These are phyloP conservation scores for Chlamydomonas eustigma DNA, from an alignment of 139 green algal species.

Conservation along the genomic window DNA sequence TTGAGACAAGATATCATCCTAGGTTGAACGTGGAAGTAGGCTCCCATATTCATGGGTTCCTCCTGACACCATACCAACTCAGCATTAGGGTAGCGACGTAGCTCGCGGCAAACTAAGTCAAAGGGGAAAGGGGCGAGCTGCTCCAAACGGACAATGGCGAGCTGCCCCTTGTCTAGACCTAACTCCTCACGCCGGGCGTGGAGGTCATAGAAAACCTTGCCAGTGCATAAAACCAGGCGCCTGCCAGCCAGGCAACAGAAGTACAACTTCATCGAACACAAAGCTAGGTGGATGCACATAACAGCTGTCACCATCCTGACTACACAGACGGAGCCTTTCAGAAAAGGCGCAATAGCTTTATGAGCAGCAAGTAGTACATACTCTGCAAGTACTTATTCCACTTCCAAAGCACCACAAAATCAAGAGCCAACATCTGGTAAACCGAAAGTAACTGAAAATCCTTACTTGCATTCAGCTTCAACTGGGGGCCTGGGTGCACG, in stretches of 20 bases:
- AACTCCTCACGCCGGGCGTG: constrained; percentile 36
- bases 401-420: too few relatives aligned
- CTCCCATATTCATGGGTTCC: constrained; percentile 98
- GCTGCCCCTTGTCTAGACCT: constrained; percentile 8
- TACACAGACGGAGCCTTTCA: too few relatives aligned
- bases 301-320: too few relatives aligned
- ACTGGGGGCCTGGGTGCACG: constrained; percentile 52
- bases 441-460: not conserved
- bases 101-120: constrained; percentile 91
- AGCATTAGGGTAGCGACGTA: constrained; percentile 91
- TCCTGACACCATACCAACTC: constrained; percentile 91
- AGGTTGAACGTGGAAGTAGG: constrained; percentile 81
- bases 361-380: too few relatives aligned
- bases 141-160: constrained; percentile 90
- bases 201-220: constrained; percentile 99
- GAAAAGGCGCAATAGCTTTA: too few relatives aligned
- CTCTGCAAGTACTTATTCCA: too few relatives aligned
- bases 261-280: not conserved
- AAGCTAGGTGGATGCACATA: not conserved
- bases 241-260: constrained; percentile 61
- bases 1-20: constrained; percentile 77
- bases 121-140: constrained; percentile 96
- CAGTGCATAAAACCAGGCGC: constrained; percentile 87
- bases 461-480: constrained; percentile 43
- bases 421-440: not conserved